A percentile compares a stretch with the other conserved stretches of the same genome.
phyloP scores from a whole-genome alignment of 805 yeast species.

The Teunomyces gatunensis region DNA sequence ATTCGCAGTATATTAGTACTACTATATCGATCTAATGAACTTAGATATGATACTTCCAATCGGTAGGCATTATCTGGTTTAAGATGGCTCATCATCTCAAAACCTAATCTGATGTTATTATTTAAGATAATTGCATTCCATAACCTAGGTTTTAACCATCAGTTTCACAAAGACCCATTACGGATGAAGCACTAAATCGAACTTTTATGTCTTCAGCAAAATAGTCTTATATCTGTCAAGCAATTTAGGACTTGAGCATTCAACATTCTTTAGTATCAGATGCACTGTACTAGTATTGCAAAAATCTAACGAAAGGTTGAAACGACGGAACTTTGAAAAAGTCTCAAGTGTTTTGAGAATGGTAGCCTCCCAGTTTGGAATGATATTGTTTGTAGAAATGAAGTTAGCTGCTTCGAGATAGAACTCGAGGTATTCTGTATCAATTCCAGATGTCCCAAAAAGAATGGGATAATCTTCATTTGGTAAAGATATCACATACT shows the following conservation, averaged over 20 bases:
- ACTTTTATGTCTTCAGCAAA: neutral
- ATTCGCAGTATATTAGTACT: slow-evolving; percentile 33
- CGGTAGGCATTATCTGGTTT: slow-evolving; percentile 72
- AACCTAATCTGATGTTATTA: slow-evolving; percentile 61
- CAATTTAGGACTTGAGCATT: neutral
- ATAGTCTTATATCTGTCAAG: slow-evolving; percentile 2
- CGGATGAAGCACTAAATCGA: slow-evolving; percentile 5
- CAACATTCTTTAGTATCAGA: neutral
- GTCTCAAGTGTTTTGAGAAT: slow-evolving; percentile 20
- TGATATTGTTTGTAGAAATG: slow-evolving; percentile 9
- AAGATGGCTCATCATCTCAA: slow-evolving; percentile 58
- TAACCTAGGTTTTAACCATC: slow-evolving; percentile 26
- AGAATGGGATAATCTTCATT: slow-evolving; percentile 22
- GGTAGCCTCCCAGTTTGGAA: slow-evolving; percentile 13
- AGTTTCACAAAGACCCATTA: slow-evolving; percentile 25
- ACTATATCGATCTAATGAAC: slow-evolving; percentile 40
- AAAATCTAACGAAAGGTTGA: slow-evolving; percentile 32
- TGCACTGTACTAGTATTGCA: slow-evolving; percentile 15
- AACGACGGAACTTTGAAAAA: slow-evolving; percentile 36
- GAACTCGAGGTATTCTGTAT: slow-evolving; percentile 46
- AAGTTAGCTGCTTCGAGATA: slow-evolving; percentile 41
- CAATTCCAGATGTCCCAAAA: slow-evolving; percentile 47
- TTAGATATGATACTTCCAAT: slow-evolving; percentile 56
- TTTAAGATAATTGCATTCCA: slow-evolving; percentile 52
- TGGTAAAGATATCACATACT: slow-evolving; percentile 32